Evolutionary conservation across 1,284 basidiomycete species (phyloP), one percentile per base, ranked within the genome.

Genomic region (Cutaneotrichosporon dermatis): DNA sequence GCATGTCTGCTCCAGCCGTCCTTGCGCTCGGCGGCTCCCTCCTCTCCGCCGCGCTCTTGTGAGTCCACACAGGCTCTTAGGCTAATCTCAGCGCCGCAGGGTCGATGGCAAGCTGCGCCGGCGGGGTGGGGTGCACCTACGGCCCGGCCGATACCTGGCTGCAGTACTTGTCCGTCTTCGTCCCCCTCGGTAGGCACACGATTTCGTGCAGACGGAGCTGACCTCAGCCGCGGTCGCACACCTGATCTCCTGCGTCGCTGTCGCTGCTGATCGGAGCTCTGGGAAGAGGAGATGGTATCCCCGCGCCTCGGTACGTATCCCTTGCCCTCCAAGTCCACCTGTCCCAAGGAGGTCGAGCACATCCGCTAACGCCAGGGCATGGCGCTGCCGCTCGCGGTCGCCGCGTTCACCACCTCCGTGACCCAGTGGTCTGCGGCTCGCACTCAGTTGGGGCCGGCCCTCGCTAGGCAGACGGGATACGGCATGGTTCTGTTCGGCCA

Each of bases 201-300:
- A n/a, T n/a, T n/a, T n/a, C n/a, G n/a, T n/a, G n/a, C n/a, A n/a
- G n/a, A n/a, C n/a, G n/a, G n/a, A n/a, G n/a, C n/a, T 44, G 13
- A 13, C 16, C 3, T 42, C 36, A 39, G 39, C 42, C 48, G 37
- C 42, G 0, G 39, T 37, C 34, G 43, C 42, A 33, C 57, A 71
- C 69, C 56, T 68, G 34, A 46, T 70, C 16, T 69, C 63, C 9
- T 52, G 62, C 9, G 13, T 61, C 15, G 43, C 60, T 55, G 63
- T 66, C 5, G 34, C 33, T 33, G 33, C 8, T 10, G 46, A 34
- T 5, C 13, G 46, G 6, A 9, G 10, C 25, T 13, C 33, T 1
- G 10, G 6, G 15, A 11, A 11, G 34, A 4, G 46, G 10, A 13
- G 4, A 11, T 34, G 33, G 46, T 36, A 49, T 35, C 33, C 34